Evolutionary conservation across 2,329 filamentous ascomycete genomes (phyloP), one percentile per base, ranked within the genome.

Genomic region (Colletotrichum theobromicola): DNA sequence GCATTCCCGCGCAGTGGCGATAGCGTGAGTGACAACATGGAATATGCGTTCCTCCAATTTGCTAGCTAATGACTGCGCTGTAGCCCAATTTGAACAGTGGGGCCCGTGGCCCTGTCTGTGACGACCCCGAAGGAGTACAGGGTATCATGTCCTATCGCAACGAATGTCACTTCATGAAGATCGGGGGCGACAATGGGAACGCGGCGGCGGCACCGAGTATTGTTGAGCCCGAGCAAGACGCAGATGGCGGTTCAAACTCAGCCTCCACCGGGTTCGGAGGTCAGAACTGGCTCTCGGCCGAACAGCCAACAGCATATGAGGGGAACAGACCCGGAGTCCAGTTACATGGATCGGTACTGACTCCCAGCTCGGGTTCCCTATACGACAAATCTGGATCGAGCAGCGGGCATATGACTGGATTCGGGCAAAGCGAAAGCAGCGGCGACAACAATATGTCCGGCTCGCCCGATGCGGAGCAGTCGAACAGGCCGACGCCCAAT

Each of bases 401-500:
- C 28, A 79, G 78, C 50, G 78, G 80, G 7, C 75, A 77, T 5
- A 70, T 84, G 66, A 80, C 78, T 42, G 82, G 84, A 24, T 90
- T 87, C 73, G 85, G 81, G 12, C 82, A 83, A 12, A 82, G 82
- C 24, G 87, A 87, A n/a, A 81, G 81, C 55, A 84, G 82, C 67
- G 88, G 86, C n/a, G 82, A 84, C 18, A 83, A 83, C 26, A 88
- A 87, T 66, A 79, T 87, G 70, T 88, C 87, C 1, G 84, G 82
- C 5, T 90, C 89, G 0, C 86, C 89, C 4, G 88, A 89, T 21
- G 85, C 84, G 26, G 85, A 84, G 8, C 83, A 83, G 62, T 91
- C 90, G 4, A 90, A 86, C 75, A 84, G 88, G n/a, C 89, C 87
- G 26, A 92, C 91, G 13, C 91, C 91, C 4, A 92, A 90, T 77